Evolutionary conservation across 2,329 filamentous ascomycete genomes (phyloP).

Genomic region (Verticillium nubilum): DNA sequence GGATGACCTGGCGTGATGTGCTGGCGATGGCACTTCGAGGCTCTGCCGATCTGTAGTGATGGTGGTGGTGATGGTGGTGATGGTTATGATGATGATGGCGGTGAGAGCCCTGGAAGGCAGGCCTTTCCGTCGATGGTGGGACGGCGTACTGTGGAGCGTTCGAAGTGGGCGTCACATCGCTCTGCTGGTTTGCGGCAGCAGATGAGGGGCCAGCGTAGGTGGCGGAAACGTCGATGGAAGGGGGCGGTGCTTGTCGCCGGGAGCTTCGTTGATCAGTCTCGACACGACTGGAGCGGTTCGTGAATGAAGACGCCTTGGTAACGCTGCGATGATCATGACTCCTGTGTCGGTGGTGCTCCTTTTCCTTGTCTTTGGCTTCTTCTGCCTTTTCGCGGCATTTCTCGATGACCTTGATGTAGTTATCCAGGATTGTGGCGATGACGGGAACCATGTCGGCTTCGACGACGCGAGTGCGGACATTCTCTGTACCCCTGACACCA

Average conservation of each 20-base stretch:
- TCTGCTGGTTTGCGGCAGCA: conserved; percentile 31
- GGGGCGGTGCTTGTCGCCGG: conserved; percentile 76
- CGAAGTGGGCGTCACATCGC: conserved; percentile 42
- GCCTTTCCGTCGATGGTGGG: conserved; percentile 33
- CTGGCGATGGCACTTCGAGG: conserved; percentile 42
- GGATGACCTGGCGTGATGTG: conserved; percentile 47
- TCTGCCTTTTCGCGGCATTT: conserved; percentile 84
- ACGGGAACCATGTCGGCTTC: conserved; percentile 99
- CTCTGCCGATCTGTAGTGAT: conserved; percentile 49
- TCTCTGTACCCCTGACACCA: conserved; percentile 90
- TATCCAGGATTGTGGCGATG: conserved; percentile 95
- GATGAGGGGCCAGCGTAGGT: conserved; percentile 35
- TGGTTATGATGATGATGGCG: conserved; percentile 21
- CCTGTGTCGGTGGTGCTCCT: conserved; percentile 44
- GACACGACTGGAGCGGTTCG: conserved; percentile 45
- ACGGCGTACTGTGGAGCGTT: conserved; percentile 66
- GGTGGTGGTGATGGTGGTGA: conserved; percentile 38
- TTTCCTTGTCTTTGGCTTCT: conserved; percentile 69
- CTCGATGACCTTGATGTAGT: conserved; percentile 95
- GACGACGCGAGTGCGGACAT: conserved; percentile 88
- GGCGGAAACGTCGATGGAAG: conserved; percentile 53
- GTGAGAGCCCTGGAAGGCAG: conserved; percentile 33
- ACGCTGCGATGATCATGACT: conserved; percentile 42
- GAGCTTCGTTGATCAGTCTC: conserved; percentile 57
- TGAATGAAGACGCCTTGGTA: conserved; percentile 47